phyloP scores from a whole-genome alignment of 352 stramenopile genomes.

The Saprolegnia diclina region DNA sequence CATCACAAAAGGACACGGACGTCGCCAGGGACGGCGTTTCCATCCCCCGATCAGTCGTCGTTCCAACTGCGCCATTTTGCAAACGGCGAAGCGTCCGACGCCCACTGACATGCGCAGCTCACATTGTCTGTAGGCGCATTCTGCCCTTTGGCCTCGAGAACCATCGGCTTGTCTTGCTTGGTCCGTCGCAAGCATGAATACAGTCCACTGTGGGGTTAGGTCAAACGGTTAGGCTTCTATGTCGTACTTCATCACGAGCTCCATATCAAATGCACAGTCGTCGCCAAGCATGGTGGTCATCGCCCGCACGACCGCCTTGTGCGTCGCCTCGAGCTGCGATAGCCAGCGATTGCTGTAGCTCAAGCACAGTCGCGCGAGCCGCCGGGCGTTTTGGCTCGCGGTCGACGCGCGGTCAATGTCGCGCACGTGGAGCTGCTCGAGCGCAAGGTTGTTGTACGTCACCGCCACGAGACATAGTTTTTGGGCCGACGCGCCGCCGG shows the following conservation, averaged over 20 bases:
- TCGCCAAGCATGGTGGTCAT: conserved; percentile 71
- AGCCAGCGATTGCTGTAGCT: conserved; percentile 90
- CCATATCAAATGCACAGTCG: conserved; percentile 32
- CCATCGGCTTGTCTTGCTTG: background rate
- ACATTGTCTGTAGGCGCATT: background rate
- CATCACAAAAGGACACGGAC: background rate
- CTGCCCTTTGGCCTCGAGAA: background rate
- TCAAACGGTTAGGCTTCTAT: conserved; percentile 11
- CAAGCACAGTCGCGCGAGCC: conserved; percentile 84
- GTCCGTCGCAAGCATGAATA: background rate
- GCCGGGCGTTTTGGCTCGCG: conserved; percentile 78
- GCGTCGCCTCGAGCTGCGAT: conserved; percentile 81
- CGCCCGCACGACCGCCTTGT: conserved; percentile 57
- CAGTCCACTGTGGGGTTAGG: too few relatives aligned
- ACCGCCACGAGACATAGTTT: conserved; percentile 87
- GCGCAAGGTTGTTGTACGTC: conserved; percentile 90
- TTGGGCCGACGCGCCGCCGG: conserved; percentile 56
- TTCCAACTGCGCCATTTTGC: background rate
- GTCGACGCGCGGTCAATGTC: conserved; percentile 71
- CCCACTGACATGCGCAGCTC: background rate
- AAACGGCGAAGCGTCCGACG: background rate
- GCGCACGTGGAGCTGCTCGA: conserved; percentile 85
- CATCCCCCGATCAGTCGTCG: background rate
- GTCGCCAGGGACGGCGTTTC: background rate
- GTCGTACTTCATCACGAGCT: conserved; percentile 25